A percentile compares a stretch with the other conserved stretches of the same genome.
Conservation (phyloP, 805 yeast species). For the Metschnikowia lunata region DNA sequence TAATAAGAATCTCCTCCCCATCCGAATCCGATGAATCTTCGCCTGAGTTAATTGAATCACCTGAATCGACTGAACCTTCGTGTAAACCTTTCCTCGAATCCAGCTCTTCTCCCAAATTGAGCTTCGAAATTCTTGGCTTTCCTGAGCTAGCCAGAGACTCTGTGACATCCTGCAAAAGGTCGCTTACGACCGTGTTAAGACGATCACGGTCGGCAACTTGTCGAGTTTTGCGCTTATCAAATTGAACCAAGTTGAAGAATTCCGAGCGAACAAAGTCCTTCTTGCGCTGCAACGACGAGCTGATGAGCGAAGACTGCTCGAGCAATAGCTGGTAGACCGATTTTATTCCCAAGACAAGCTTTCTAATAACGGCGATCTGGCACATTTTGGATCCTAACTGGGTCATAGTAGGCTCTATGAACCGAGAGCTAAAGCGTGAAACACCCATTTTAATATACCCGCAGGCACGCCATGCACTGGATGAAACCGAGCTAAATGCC, state of each 20-base stretch:
- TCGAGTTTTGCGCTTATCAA: slow-evolving; percentile 2
- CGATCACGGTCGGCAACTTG: slow-evolving; percentile 2
- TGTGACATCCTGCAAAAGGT: slow-evolving; percentile 8
- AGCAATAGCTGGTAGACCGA: slow-evolving; percentile 4
- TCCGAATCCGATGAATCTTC: neutral
- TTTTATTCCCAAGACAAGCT: neutral
- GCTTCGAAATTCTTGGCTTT: neutral
- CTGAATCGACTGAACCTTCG: neutral
- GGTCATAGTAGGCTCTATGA: slow-evolving; percentile 2
- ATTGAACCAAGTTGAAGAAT: slow-evolving; percentile 4
- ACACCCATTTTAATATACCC: neutral
- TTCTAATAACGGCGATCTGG: neutral
- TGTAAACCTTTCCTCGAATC: neutral
- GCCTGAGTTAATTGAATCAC: neutral
- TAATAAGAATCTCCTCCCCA: slow-evolving; percentile 4
- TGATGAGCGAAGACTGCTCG: slow-evolving; percentile 7
- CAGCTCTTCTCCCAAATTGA: neutral
- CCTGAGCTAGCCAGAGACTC: neutral
- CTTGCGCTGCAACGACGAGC: slow-evolving; percentile 11
- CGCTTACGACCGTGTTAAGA: slow-evolving; percentile 4
- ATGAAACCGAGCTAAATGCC: neutral
- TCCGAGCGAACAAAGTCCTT: slow-evolving; percentile 14
- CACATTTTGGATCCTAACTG: neutral
- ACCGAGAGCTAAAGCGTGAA: neutral
- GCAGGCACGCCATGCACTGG: slow-evolving; percentile 1